Conservation (phyloP, 495 filamentous ascomycete genomes). For the Penicillium herquei region DNA sequence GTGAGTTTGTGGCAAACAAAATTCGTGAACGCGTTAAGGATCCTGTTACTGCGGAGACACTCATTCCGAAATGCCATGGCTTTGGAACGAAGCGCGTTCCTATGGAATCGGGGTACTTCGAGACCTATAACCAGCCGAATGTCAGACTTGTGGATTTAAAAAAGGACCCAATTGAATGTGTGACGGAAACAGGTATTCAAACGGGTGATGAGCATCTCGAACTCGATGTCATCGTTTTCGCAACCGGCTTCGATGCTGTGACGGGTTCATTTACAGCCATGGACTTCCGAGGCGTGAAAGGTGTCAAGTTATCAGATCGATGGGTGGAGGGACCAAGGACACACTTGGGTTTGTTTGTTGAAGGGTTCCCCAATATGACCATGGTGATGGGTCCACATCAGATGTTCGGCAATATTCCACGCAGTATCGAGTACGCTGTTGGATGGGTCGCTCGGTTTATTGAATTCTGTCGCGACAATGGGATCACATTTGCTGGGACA, state of each 20-base stretch:
- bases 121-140: constrained; percentile 47
- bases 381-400: constrained; percentile 14
- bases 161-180: constrained; percentile 30
- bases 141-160: constrained; percentile 50
- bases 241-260: constrained; percentile 37
- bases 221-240: constrained; percentile 42
- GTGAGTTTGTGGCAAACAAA: constrained; percentile 34
- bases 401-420: constrained; percentile 10
- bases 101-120: constrained; percentile 53
- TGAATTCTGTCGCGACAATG: constrained; percentile 11
- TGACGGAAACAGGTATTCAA: constrained; percentile 32
- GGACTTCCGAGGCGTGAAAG: constrained; percentile 24
- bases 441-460: constrained; percentile 11
- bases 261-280: constrained; percentile 30
- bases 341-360: constrained; percentile 5
- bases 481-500: constrained; percentile 12
- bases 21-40: constrained; percentile 46
- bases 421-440: constrained; percentile 12
- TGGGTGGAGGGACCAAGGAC: constrained; percentile 25
- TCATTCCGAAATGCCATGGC: constrained; percentile 50
- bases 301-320: constrained; percentile 15
- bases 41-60: constrained; percentile 42
- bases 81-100: constrained; percentile 51
- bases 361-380: constrained; percentile 12
- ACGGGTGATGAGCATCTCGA: constrained; percentile 20